These are phyloP conservation scores for Suillus spraguei DNA, from an alignment of 768 basidiomycete genomes.

Conservation along the genomic window DNA sequence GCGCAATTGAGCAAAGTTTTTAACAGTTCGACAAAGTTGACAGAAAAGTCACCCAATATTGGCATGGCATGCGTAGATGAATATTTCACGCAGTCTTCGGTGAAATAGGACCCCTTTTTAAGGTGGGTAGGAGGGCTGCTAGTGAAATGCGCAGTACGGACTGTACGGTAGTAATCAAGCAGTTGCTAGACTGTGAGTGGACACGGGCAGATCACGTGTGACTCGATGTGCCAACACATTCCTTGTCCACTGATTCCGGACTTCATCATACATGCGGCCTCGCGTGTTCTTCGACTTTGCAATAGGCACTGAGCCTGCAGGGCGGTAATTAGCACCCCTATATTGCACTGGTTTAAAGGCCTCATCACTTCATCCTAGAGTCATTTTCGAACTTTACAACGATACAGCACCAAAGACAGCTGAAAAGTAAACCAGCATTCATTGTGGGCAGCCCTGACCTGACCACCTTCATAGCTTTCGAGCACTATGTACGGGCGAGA, in stretches of 20 bases:
- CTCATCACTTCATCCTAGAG: slow-evolving; percentile 38
- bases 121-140: too few relatives aligned
- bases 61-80: slow-evolving; percentile 9
- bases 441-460: slow-evolving; percentile 14
- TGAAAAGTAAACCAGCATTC: slow-evolving; percentile 63
- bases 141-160: too few relatives aligned
- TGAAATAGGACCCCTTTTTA: background rate
- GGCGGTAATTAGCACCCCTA: slow-evolving; percentile 46
- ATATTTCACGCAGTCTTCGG: background rate
- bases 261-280: slow-evolving; percentile 33
- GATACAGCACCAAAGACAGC: slow-evolving; percentile 74
- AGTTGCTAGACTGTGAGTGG: too few relatives aligned
- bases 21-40: too few relatives aligned
- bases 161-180: too few relatives aligned
- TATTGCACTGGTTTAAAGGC: slow-evolving; percentile 6
- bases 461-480: slow-evolving; percentile 61
- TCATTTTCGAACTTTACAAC: slow-evolving; percentile 76
- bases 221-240: background rate
- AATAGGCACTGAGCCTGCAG: slow-evolving; percentile 48
- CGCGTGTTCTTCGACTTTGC: slow-evolving; percentile 74
- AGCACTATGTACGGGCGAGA: slow-evolving; percentile 84
- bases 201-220: slow-evolving; percentile 2
- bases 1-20: too few relatives aligned
- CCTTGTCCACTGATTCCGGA: background rate
- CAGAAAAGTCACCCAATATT: slow-evolving; percentile 17